Base-by-base conservation (phyloP, 495 filamentous ascomycete genomes). In the Parathielavia appendiculata region DNA sequence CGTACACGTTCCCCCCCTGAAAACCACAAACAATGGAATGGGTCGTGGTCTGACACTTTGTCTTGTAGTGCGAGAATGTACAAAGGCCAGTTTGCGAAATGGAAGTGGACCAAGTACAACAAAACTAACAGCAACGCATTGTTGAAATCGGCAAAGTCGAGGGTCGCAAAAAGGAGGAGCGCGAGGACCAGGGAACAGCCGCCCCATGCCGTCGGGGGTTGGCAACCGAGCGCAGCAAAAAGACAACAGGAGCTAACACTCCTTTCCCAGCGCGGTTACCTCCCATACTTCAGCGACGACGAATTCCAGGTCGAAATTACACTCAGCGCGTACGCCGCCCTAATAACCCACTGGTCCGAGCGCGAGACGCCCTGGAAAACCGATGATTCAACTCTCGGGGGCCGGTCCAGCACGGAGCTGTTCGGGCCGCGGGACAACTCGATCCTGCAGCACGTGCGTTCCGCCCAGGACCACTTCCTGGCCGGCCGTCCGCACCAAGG, bases 71-170 rank as follows among this genome's bases (percentile, higher is more conserved):
- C 69, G 8, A 48, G 69, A 32, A 72, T 72, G 69, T 72, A 72
- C 68, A 72, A 70, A 41, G 64, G 69, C 11, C 68, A 70, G 50
- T 72, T 72, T 36, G 58, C 62, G 11, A 72, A 72, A 20, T 72
- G 69, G 69, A 58, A 56, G 23, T 72, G 69, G 69, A 61, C 54
- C 48, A 72, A 72, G 47, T 72, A 72, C 66, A 70, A 70, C 53
- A 70, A 69, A 6, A 46, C 60, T 0, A 54, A 62, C 49, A 63
- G 50, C 11, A 17, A 43, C 13, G 52, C 38, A 17, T 23, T 51
- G 10, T 14, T 46, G 7, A 62, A 51, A 43, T 20, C 63, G 2
- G 20, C 56, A 35, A 65, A 48, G 30, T 57, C 59, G 5, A 44
- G 56, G 17, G 47, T 45, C 19, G 22, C 30, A 20, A 54, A 50